Base-by-base conservation (phyloP, 176 grass and related monocot genomes). In the Musa schizocarpa region DNA sequence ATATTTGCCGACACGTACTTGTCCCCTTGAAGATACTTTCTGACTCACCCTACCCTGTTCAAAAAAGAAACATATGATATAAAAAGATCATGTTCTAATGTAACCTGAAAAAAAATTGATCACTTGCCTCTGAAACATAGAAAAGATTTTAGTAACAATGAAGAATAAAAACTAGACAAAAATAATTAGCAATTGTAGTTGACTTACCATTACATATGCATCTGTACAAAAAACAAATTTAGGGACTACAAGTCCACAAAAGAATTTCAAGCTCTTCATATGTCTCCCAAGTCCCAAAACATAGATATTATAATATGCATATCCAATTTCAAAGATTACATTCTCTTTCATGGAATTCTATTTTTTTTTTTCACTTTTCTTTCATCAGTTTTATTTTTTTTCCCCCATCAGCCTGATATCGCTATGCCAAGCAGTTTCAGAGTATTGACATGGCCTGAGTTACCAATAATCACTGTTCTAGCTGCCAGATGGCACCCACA, bases 1-100 rank as follows among this genome's bases (percentile, higher is more conserved):
- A 98, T 98, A 49, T 98, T 98, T 59, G 94, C 88, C 63, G 90
- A 94, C 65, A 91, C 88, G 89, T 94, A 98, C 75, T 91, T 94
- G 8, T 90, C 95, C 95, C 81, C 80, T 82, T 10, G 90, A 89
- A 70, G 95, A 98, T 63, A 91, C 23, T 85, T 91, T 94, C 78
- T 87, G 86, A 71, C 84, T 84, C 27, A 98, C 95, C n/a, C 54
- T 70, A 12, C 86, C 95, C 90, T 98, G 78, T 72, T 65, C 77
- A 92, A 71, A 71, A n/a, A 64, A 65, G 54, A 80, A 14, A 51
- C 74, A 24, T 75, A 56, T 13, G 50, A 0, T 17, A 56, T 5
- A 63, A 4, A 23, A 13, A 16, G 26, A 49, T 8, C 29, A 50
- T 50, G 66, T 69, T 69, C 29, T 16, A 48, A 48, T 69, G 26